Evolutionary conservation across 2,329 filamentous ascomycete genomes (phyloP), one percentile per base, ranked within the genome.

Genomic region (Cladosporium sp.): DNA sequence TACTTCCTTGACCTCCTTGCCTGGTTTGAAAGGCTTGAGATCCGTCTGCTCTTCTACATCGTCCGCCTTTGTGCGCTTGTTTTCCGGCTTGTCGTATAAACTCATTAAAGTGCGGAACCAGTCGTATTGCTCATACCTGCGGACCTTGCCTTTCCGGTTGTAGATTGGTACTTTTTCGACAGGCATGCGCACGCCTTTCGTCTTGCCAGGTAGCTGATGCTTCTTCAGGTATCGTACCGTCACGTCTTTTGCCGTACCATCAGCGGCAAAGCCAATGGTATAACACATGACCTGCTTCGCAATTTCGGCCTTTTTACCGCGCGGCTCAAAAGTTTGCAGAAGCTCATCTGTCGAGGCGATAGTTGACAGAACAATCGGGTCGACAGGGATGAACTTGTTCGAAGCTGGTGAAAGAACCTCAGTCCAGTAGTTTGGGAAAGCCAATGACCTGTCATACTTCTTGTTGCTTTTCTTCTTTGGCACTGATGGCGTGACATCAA

Each of bases 241-340:
- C 13, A 99, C 87, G 65, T 99, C 93, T 66, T 97, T 97, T 11
- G 89, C 91, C 0, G 89, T 91, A 2, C 88, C 89, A 64, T 97
- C 91, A 3, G 81, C 71, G 0, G 88, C 89, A 68, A 88, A 89
- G 0, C 86, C 91, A 17, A 97, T 76, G 2, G 95, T 80, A 62
- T 99, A 99, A 40, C 88, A 88, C 62, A 96, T 89, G 11, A 95
- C 82, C 67, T 97, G 92, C 59, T 89, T 92, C 0, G 86, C 83
- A 61, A 86, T 89, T 29, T 96, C 89, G 1, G 91, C 89, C 64
- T 87, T 89, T 30, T 77, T 80, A 5, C 92, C 91, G 12, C 89
- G 84, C 12, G 91, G 88, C 61, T 96, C 90, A 47, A 97, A 84
- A 1, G 80, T 80, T 51, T 86, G 80, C 9, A 90, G 70, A 6